Evolutionary conservation across 768 basidiomycete genomes (phyloP).

Genomic region (Trametes villosa): DNA sequence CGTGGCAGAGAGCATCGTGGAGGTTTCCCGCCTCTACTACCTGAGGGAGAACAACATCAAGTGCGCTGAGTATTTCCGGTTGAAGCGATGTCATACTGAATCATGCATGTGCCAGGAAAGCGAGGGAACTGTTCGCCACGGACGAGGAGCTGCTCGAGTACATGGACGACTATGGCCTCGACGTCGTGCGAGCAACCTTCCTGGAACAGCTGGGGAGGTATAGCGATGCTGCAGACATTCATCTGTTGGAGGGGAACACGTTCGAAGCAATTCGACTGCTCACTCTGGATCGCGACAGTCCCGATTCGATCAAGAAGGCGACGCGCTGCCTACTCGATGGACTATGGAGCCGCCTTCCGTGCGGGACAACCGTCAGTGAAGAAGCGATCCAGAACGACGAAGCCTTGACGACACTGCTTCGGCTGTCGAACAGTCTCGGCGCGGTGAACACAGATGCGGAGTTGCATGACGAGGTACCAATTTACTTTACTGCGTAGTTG

Average conservation of each 20-base stretch:
- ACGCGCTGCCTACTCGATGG: slow-evolving; percentile 44
- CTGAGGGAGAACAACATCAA: slow-evolving; percentile 39
- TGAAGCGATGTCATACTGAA: neutral
- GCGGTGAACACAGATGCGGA: neutral
- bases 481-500: neutral
- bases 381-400: neutral
- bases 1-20: slow-evolving; percentile 43
- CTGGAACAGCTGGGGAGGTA: slow-evolving; percentile 47
- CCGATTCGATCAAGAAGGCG: slow-evolving; percentile 40
- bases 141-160: slow-evolving; percentile 61
- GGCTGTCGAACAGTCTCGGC: neutral
- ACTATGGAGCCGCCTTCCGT: slow-evolving; percentile 51
- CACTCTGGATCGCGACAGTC: slow-evolving; percentile 38
- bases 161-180: slow-evolving; percentile 56
- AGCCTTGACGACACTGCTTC: slow-evolving; percentile 2
- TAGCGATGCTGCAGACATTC: slow-evolving; percentile 56
- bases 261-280: slow-evolving; percentile 53
- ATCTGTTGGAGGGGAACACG: slow-evolving; percentile 50
- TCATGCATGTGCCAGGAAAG: slow-evolving; percentile 43
- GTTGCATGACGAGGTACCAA: slow-evolving; percentile 17
- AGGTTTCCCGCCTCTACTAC: slow-evolving; percentile 52
- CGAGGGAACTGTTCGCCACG: slow-evolving; percentile 50
- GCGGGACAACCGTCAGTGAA: slow-evolving; percentile 34
- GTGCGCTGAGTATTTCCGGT: slow-evolving; percentile 18
- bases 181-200: slow-evolving; percentile 50